Conservation (phyloP, 1,284 basidiomycete genomes). For the Pseudozyma tsukubaensis region DNA sequence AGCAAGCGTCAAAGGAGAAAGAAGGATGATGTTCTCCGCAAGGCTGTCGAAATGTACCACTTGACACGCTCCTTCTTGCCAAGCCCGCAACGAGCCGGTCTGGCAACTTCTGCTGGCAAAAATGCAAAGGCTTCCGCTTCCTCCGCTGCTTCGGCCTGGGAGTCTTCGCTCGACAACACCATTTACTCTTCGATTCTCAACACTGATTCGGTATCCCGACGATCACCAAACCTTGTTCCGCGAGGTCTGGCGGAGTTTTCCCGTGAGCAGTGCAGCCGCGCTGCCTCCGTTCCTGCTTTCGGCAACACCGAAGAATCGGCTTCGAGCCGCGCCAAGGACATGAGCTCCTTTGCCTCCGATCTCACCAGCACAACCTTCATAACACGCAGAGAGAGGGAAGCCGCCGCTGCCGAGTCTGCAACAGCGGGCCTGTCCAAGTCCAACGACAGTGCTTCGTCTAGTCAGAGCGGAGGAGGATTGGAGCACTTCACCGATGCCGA, state of each 20-base stretch:
- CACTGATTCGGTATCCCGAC: conserved; percentile 32
- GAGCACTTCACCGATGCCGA: conserved; percentile 45
- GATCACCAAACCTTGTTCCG: conserved; percentile 40
- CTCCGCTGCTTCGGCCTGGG: conserved; percentile 18
- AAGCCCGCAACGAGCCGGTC: conserved; percentile 23
- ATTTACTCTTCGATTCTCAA: conserved; percentile 52
- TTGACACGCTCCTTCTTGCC: conserved; percentile 62
- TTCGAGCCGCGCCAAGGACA: conserved; percentile 23
- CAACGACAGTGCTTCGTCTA: background rate
- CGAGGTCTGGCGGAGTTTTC: conserved; percentile 35
- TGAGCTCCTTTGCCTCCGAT: conserved; percentile 33
- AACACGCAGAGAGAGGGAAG: conserved; percentile 45
- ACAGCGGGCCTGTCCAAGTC: conserved; percentile 2
- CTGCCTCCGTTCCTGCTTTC: conserved; percentile 41
- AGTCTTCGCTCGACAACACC: conserved; percentile 39
- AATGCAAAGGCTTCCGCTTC: conserved; percentile 8
- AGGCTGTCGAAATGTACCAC: conserved; percentile 66
- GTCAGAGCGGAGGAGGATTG: conserved; percentile 23
- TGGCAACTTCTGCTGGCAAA: conserved; percentile 13
- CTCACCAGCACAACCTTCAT: conserved; percentile 48
- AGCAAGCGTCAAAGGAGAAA: conserved; percentile 26
- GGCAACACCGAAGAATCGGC: conserved; percentile 35
- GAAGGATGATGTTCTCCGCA: conserved; percentile 56
- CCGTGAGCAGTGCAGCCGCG: conserved; percentile 36
- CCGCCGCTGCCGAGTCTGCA: conserved; percentile 28